Conservation (phyloP, 352 stramenopile genomes). For the Thraustochytrium striatum region DNA sequence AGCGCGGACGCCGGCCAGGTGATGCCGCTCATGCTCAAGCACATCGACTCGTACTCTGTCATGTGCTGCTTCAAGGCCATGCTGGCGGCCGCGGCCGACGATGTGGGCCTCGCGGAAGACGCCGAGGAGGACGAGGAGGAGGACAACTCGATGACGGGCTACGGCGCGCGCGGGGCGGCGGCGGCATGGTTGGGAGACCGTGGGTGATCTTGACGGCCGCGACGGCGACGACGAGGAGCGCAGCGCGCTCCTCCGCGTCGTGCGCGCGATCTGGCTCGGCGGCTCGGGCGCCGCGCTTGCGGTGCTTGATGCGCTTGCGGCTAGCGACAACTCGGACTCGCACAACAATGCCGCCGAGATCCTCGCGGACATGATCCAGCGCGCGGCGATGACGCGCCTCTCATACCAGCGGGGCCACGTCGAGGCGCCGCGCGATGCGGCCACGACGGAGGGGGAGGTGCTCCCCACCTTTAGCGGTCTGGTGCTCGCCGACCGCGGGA, state of each 20-base stretch:
- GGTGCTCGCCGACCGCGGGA: slow-evolving; percentile 1
- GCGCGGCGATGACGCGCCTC: slow-evolving; percentile 34
- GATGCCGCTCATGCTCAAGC: slow-evolving; percentile 38
- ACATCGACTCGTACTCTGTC: slow-evolving; percentile 42
- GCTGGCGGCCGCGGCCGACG: slow-evolving; percentile 8
- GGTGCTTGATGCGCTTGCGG: slow-evolving; percentile 25
- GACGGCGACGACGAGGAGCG: slow-evolving; percentile 26
- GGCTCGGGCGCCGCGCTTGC: slow-evolving; percentile 9
- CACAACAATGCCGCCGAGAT: slow-evolving; percentile 47
- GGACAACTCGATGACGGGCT: slow-evolving; percentile 23
- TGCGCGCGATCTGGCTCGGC: slow-evolving; percentile 26
- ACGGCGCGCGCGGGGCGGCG: neutral
- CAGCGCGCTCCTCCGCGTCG: neutral
- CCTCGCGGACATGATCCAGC: slow-evolving; percentile 44
- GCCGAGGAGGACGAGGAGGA: slow-evolving; percentile 35
- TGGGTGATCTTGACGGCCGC: slow-evolving; percentile 28
- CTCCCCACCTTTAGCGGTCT: slow-evolving; percentile 31
- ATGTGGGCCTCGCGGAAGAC: neutral
- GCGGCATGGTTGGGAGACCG: neutral
- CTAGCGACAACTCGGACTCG: slow-evolving; percentile 38
- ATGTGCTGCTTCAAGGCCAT: slow-evolving; percentile 47
- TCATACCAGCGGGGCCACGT: neutral
- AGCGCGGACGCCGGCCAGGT: slow-evolving; percentile 10
- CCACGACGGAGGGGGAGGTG: neutral
- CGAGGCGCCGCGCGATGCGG: neutral